Conservation (phyloP, 768 basidiomycete genomes). For the Termitomyces sp. region DNA sequence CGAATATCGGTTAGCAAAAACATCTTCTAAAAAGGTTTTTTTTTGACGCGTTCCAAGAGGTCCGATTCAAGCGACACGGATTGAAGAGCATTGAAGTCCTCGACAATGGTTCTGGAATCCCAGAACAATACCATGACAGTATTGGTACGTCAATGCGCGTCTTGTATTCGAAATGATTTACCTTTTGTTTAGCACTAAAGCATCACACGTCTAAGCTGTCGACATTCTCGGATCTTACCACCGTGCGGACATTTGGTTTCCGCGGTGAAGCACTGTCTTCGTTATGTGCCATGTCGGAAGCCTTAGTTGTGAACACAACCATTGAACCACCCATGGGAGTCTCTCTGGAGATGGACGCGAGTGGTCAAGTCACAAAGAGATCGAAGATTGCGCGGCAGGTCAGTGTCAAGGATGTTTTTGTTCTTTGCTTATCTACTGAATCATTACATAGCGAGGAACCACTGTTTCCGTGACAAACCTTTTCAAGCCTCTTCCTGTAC, state of each 20-base stretch:
- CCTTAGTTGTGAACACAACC: conserved; percentile 67
- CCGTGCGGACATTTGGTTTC: conserved; percentile 85
- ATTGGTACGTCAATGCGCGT: conserved; percentile 51
- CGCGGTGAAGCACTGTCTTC: conserved; percentile 95
- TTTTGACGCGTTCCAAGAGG: conserved; percentile 44
- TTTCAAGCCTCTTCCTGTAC: conserved; percentile 81
- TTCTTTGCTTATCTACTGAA: not conserved
- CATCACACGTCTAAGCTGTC: conserved; percentile 91
- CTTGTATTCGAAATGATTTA: not conserved
- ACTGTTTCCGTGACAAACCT: conserved; percentile 68
- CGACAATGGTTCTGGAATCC: conserved; percentile 90
- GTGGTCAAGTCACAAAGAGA: conserved; percentile 52
- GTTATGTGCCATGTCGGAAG: conserved; percentile 76
- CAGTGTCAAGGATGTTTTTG: conserved; percentile 10
- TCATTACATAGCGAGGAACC: conserved; percentile 71
- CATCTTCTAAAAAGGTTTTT: not conserved
- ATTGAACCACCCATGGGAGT: conserved; percentile 79
- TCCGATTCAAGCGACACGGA: conserved; percentile 87
- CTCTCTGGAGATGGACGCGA: conserved; percentile 63
- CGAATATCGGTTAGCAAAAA: conserved; percentile 61
- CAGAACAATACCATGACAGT: conserved; percentile 65
- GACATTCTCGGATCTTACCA: conserved; percentile 65
- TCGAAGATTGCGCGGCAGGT: conserved; percentile 78
- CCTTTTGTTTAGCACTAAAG: conserved; percentile 58
- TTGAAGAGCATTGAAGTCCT: conserved; percentile 78